Evolutionary conservation across 2,329 filamentous ascomycete genomes (phyloP).

Genomic region (Dactylellina sp.): DNA sequence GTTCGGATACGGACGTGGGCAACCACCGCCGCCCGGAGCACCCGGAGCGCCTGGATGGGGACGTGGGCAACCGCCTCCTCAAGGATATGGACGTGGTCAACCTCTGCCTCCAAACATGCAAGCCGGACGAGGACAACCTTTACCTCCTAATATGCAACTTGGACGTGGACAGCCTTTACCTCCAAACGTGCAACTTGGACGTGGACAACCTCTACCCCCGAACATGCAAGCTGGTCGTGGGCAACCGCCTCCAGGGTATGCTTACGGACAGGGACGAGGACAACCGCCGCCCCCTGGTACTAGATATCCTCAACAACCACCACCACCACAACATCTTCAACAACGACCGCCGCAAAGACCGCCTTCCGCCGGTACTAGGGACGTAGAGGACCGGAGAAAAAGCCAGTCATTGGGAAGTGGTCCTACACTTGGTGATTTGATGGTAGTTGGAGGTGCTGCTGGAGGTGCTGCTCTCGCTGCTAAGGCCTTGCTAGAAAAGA

Average conservation of each 20-base stretch:
- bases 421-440: slow-evolving; percentile 36
- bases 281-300: slow-evolving; percentile 20
- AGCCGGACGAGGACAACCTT: slow-evolving; percentile 27
- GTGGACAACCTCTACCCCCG: slow-evolving; percentile 24
- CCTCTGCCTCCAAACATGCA: slow-evolving; percentile 1
- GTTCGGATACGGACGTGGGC: slow-evolving; percentile 30
- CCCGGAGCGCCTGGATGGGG: slow-evolving; percentile 16
- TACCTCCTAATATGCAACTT: background rate
- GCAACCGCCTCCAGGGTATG: slow-evolving; percentile 18
- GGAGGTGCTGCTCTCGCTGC: slow-evolving; percentile 38
- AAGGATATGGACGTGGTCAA: background rate
- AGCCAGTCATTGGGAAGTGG: slow-evolving; percentile 26
- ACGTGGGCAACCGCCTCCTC: slow-evolving; percentile 14
- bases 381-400: slow-evolving; percentile 33
- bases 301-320: slow-evolving; percentile 17
- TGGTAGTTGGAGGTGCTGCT: slow-evolving; percentile 29
- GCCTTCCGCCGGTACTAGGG: slow-evolving; percentile 22
- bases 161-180: slow-evolving; percentile 19
- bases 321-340: slow-evolving; percentile 2
- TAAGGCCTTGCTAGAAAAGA: slow-evolving; percentile 34
- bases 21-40: slow-evolving; percentile 11
- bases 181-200: slow-evolving; percentile 15
- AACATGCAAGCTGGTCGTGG: slow-evolving; percentile 14
- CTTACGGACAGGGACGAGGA: slow-evolving; percentile 30
- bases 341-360: slow-evolving; percentile 29